A percentile compares a stretch with the other conserved stretches of the same genome.
phyloP scores from a whole-genome alignment of 768 basidiomycete species.

The Psilocybe cubensis region DNA sequence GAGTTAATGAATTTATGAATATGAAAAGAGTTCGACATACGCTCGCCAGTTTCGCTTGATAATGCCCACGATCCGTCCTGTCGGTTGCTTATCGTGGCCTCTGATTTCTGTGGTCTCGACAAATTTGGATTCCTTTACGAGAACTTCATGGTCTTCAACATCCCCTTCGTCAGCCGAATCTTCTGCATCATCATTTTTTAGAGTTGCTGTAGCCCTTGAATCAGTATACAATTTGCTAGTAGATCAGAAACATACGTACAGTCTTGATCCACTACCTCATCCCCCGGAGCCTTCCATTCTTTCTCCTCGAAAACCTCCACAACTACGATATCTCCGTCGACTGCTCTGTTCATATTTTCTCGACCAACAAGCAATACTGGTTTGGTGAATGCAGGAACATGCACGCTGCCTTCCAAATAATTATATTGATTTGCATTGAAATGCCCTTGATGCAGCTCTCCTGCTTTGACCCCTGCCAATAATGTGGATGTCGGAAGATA shows the following conservation, averaged over 20 bases:
- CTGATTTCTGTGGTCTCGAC: conserved; percentile 36
- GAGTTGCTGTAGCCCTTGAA: conserved; percentile 54
- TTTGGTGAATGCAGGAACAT: conserved; percentile 71
- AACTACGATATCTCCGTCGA: conserved; percentile 91
- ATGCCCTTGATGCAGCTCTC: conserved; percentile 87
- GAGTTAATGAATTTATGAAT: neutral
- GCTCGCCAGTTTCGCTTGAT: conserved; percentile 96
- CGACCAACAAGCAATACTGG: conserved; percentile 85
- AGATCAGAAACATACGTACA: conserved; percentile 42
- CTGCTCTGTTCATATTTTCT: conserved; percentile 94
- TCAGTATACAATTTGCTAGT: neutral
- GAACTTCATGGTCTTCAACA: conserved; percentile 42
- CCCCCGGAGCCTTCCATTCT: conserved; percentile 91
- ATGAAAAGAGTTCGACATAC: conserved; percentile 46
- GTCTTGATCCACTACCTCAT: conserved; percentile 95
- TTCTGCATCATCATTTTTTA: conserved; percentile 88
- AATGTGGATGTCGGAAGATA: conserved; percentile 77
- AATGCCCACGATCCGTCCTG: conserved; percentile 89
- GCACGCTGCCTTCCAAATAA: conserved; percentile 92
- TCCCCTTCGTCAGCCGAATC: conserved; percentile 64
- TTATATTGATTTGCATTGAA: conserved; percentile 97
- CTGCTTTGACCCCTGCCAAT: conserved; percentile 82
- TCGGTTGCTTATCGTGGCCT: conserved; percentile 77
- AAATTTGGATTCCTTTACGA: conserved; percentile 44
- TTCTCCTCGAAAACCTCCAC: conserved; percentile 85